Percentiles rank a stretch among this genome's conserved stretches.
Conservation (phyloP, 2,329 filamentous ascomycete genomes). For the Cytospora piceae region DNA sequence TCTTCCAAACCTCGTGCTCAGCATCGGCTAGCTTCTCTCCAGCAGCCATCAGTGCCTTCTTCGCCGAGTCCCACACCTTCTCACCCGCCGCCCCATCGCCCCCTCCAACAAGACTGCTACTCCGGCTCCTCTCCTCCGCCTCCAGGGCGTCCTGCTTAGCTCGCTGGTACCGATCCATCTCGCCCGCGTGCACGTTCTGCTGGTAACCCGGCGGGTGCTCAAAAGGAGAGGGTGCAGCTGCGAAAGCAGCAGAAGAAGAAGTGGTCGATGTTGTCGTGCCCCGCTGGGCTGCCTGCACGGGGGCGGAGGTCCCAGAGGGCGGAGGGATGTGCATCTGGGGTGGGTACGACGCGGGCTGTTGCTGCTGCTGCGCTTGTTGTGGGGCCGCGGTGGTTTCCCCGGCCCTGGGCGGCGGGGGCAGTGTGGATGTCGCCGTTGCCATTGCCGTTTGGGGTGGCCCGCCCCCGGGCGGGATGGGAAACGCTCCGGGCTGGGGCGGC, state of each 20-base stretch:
- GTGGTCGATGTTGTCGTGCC: conserved; percentile 44
- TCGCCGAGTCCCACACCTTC: conserved; percentile 58
- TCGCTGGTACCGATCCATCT: conserved; percentile 53
- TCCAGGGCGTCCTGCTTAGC: conserved; percentile 44
- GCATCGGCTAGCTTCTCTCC: conserved; percentile 61
- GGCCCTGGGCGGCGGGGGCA: conserved; percentile 57
- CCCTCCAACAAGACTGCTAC: conserved; percentile 11
- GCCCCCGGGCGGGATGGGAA: conserved; percentile 47
- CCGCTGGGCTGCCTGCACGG: conserved; percentile 43
- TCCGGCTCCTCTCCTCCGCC: conserved; percentile 36
- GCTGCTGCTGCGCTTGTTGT: conserved; percentile 37
- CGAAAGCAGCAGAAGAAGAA: conserved; percentile 34
- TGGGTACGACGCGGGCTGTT: conserved; percentile 44
- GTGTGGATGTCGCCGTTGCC: conserved; percentile 32
- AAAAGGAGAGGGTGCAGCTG: conserved; percentile 35
- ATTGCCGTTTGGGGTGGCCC: conserved; percentile 29
- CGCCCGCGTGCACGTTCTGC: conserved; percentile 58
- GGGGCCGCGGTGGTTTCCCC: conserved; percentile 46
- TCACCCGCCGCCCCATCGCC: conserved; percentile 43
- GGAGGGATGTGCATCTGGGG: conserved; percentile 57
- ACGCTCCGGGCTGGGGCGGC: conserved; percentile 61
- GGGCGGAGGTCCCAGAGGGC: conserved; percentile 37
- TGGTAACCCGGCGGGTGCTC: conserved; percentile 60
- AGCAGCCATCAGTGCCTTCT: conserved; percentile 60
- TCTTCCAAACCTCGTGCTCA: conserved; percentile 65